Percentiles rank a stretch among this genome's conserved stretches.
Conservation (phyloP, 2,329 filamentous ascomycete species). For the Nigrograna mackinnonii region DNA sequence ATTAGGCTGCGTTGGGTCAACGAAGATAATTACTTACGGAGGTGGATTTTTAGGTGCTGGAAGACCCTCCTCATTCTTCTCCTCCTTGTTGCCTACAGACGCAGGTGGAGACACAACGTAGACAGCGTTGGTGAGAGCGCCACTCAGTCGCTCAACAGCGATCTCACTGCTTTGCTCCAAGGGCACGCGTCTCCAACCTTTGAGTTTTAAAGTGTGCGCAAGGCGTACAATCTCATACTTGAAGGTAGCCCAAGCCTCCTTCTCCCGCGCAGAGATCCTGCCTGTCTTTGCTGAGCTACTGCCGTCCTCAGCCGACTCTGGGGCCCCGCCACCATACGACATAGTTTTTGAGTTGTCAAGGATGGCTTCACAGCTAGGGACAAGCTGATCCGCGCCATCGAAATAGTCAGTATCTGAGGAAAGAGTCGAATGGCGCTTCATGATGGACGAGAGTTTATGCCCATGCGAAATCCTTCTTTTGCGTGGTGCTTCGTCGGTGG, state of each 20-base stretch:
- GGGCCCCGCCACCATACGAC: conserved; percentile 66
- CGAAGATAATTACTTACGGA: conserved; percentile 47
- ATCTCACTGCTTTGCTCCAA: conserved; percentile 71
- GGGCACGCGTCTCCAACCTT: conserved; percentile 86
- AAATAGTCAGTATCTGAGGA: conserved; percentile 86
- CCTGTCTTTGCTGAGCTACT: conserved; percentile 41
- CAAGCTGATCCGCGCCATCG: conserved; percentile 76
- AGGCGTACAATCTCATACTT: conserved; percentile 91
- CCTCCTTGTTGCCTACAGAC: conserved; percentile 50
- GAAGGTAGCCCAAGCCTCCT: conserved; percentile 80
- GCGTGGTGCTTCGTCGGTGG: conserved; percentile 41
- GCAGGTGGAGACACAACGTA: conserved; percentile 88
- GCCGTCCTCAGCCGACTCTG: conserved; percentile 46
- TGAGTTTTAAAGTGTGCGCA: conserved; percentile 84
- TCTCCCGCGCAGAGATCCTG: conserved; percentile 65
- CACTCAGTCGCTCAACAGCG: conserved; percentile 77
- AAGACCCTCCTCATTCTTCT: conserved; percentile 37
- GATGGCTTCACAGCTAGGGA: conserved; percentile 80
- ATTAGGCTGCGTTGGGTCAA: neutral
- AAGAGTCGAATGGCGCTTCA: conserved; percentile 52
- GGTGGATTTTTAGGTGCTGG: conserved; percentile 52
- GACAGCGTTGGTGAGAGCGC: conserved; percentile 93
- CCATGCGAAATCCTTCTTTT: conserved; percentile 32
- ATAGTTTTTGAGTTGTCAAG: conserved; percentile 91
- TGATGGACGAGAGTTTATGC: conserved; percentile 31